Evolutionary conservation across 768 basidiomycete species (phyloP).

Genomic region (Boletus coccyginus): DNA sequence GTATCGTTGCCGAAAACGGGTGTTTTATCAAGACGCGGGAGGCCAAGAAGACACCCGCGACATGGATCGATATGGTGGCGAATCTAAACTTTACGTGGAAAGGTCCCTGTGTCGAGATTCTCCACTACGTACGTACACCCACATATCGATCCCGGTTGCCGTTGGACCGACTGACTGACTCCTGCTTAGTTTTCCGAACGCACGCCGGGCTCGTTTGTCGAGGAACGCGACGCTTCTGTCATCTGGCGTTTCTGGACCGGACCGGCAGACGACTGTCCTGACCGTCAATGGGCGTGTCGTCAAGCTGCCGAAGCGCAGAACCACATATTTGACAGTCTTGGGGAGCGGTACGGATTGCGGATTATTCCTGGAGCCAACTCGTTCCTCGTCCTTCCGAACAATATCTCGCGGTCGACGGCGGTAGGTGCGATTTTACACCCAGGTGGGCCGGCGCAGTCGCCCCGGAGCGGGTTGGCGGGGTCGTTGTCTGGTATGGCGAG

Average conservation of each 20-base stretch:
- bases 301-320: slow-evolving; percentile 92
- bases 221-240: slow-evolving; percentile 78
- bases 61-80: slow-evolving; percentile 79
- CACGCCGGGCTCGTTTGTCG: slow-evolving; percentile 81
- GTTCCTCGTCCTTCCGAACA: slow-evolving; percentile 82
- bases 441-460: slow-evolving; percentile 45
- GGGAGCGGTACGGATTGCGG: slow-evolving; percentile 78
- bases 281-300: slow-evolving; percentile 77
- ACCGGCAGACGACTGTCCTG: slow-evolving; percentile 43
- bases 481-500: slow-evolving; percentile 35
- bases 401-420: slow-evolving; percentile 79
- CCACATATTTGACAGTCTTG: slow-evolving; percentile 86
- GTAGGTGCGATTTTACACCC: slow-evolving; percentile 78
- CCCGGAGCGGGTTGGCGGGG: slow-evolving; percentile 31
- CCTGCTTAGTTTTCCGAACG: slow-evolving; percentile 76
- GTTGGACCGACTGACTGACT: not conserved
- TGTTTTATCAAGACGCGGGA: slow-evolving; percentile 70
- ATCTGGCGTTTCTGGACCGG: slow-evolving; percentile 85
- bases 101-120: slow-evolving; percentile 72
- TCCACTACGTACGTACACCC: slow-evolving; percentile 67
- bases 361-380: slow-evolving; percentile 79
- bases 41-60: slow-evolving; percentile 30
- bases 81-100: slow-evolving; percentile 84
- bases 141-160: not conserved
- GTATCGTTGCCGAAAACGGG: slow-evolving; percentile 88